Evolutionary conservation across 2,329 filamentous ascomycete species (phyloP), one percentile per base, ranked within the genome.

Genomic region (Trichoderma afroharzianum): DNA sequence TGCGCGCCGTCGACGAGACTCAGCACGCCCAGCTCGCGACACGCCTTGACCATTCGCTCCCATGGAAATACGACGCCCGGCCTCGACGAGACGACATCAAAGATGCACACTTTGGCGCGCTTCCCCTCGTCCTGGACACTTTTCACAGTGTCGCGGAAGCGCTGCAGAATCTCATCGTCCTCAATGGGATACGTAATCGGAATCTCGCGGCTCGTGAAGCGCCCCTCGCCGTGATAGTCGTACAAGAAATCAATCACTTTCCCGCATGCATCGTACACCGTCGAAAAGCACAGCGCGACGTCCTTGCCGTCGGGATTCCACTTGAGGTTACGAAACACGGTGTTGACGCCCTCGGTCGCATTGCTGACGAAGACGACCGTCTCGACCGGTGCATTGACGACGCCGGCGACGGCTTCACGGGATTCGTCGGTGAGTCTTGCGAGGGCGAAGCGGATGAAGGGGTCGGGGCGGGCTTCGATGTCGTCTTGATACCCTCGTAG

Each of bases 1-100:
- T 98, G 95, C 0, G 95, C 95, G 18, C 89, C 95, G 79, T 98
- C 95, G 47, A 98, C 84, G 24, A 93, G 83, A 76, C 91, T 94
- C 68, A 95, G 78, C 3, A 98, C 83, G 0, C 87, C 88, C 28
- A 91, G 83, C 71, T 91, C 87, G 58, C 85, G 87, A 79, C 94
- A 97, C 0, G 88, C 85, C 8, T 81, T 79, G 1, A 88, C 86
- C 71, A 97, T 81, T 1, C 80, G 81, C 79, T 95, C 90, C 81
- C 93, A 97, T 0, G 95, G 95, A 76, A 97, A 89, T 2, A 90
- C 83, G 0, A 97, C 86, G 1, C 93, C 95, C 0, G 95, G 95
- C 26, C 92, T 84, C 32, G 92, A 94, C 9, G 91, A 90, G 8
- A 98, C 89, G 0, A 91, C 91, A 79, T 98, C 95, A 76, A 95